Percentiles rank a stretch among this genome's conserved stretches.
Conservation (phyloP, 129 eudicot species). For the Heracleum sosnowskyi region DNA sequence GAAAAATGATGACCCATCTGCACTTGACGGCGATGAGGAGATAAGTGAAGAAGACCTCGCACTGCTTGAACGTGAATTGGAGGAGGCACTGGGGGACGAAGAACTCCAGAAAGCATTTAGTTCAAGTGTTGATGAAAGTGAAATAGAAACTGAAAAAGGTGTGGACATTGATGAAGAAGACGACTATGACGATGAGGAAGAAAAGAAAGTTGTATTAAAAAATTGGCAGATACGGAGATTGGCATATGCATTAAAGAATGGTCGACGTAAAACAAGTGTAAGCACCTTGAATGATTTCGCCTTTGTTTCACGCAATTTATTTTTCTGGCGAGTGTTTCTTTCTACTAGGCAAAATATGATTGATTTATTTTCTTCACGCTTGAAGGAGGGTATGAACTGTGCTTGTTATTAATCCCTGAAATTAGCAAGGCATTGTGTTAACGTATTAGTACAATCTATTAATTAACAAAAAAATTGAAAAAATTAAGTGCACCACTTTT, state of each 20-base stretch:
- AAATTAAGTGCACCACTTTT: background rate
- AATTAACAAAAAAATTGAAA: background rate
- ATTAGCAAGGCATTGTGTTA: background rate
- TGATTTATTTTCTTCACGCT: background rate
- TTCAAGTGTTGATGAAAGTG: conserved; percentile 25
- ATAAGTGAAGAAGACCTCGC: conserved; percentile 79
- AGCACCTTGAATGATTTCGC: conserved; percentile 21
- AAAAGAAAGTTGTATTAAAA: conserved; percentile 49
- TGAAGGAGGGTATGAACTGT: background rate
- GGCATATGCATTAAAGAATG: conserved; percentile 80
- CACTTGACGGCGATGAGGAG: conserved; percentile 64
- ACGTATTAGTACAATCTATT: background rate
- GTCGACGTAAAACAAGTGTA: conserved; percentile 87
- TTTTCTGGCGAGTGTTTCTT: background rate
- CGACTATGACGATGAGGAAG: conserved; percentile 29
- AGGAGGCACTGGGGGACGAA: conserved; percentile 71
- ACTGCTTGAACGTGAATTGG: conserved; percentile 76
- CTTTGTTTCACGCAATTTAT: background rate
- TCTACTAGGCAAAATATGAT: background rate
- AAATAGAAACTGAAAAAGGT: conserved; percentile 16
- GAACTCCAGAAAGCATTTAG: conserved; percentile 38
- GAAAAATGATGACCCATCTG: conserved; percentile 53
- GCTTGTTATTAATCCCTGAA: background rate
- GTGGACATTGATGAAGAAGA: conserved; percentile 28
- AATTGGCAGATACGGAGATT: conserved; percentile 82